A percentile compares a stretch with the other conserved stretches of the same genome.
phyloP scores from a whole-genome alignment of 768 basidiomycete genomes.

The Phaeotremella skinneri region DNA sequence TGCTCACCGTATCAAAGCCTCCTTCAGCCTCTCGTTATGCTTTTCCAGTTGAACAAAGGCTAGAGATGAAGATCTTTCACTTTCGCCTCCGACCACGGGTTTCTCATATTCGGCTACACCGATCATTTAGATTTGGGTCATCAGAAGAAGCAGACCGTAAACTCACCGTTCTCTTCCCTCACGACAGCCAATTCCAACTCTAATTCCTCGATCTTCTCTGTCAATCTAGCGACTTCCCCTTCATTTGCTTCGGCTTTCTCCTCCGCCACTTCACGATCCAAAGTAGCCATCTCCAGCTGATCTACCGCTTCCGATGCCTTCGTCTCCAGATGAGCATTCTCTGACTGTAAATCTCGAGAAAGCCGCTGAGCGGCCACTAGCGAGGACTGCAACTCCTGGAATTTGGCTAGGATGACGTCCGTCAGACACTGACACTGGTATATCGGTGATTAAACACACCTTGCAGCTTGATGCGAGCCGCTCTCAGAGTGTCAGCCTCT shows the following conservation, averaged over 20 bases:
- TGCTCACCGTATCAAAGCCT: conserved; percentile 77
- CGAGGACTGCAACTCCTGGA: conserved; percentile 75
- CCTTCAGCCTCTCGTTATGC: conserved; percentile 92
- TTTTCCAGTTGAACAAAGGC: conserved; percentile 80
- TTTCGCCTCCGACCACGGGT: conserved; percentile 35
- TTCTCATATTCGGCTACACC: conserved; percentile 48
- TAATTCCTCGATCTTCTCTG: conserved; percentile 70
- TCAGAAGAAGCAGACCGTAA: conserved; percentile 3
- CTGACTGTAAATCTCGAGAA: conserved; percentile 67
- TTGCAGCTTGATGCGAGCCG: conserved; percentile 84
- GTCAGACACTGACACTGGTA: conserved; percentile 6
- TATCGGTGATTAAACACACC: conserved; percentile 30
- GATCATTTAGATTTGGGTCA: conserved; percentile 17
- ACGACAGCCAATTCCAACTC: conserved; percentile 82
- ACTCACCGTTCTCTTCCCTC: conserved; percentile 59
- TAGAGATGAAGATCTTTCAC: conserved; percentile 57
- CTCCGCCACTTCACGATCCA: conserved; percentile 96
- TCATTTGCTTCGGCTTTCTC: conserved; percentile 81
- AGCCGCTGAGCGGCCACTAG: conserved; percentile 72
- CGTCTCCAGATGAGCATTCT: conserved; percentile 69
- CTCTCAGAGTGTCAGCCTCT: conserved; percentile 79
- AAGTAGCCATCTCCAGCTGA: conserved; percentile 87
- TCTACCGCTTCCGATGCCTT: conserved; percentile 77
- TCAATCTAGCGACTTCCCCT: conserved; percentile 71
- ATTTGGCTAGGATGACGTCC: conserved; percentile 59